phyloP scores from a whole-genome alignment of 2,329 filamentous ascomycete genomes.

The Huntiella omanensis region DNA sequence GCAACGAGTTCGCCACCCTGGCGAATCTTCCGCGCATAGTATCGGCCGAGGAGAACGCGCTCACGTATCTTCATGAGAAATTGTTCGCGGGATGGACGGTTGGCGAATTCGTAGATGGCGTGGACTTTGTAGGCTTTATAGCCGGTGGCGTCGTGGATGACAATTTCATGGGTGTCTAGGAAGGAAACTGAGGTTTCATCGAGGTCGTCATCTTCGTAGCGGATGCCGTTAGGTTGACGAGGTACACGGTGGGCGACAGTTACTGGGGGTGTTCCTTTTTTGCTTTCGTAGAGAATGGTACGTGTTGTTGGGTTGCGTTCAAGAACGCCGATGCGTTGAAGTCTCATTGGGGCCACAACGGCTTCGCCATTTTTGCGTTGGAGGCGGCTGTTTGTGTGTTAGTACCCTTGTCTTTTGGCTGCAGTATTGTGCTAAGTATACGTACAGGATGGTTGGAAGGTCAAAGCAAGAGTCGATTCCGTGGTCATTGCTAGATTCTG shows the following conservation, averaged over 20 bases:
- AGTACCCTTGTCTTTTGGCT: background rate
- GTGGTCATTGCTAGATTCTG: slow-evolving; percentile 8
- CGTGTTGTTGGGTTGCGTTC: slow-evolving; percentile 5
- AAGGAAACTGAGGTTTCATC: slow-evolving; percentile 8
- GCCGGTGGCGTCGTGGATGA: slow-evolving; percentile 5
- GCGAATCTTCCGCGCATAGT: slow-evolving; percentile 7
- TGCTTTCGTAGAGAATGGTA: slow-evolving; percentile 8
- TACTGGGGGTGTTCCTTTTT: slow-evolving; percentile 2
- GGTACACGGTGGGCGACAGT: slow-evolving; percentile 8
- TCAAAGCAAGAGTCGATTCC: slow-evolving; percentile 9
- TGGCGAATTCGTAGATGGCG: slow-evolving; percentile 8
- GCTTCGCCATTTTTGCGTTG: slow-evolving; percentile 6
- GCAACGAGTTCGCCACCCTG: slow-evolving; percentile 3
- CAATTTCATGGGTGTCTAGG: slow-evolving; percentile 8
- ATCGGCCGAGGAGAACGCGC: slow-evolving; percentile 5
- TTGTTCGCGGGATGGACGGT: slow-evolving; percentile 6
- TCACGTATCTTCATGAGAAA: slow-evolving; percentile 11
- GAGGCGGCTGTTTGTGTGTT: slow-evolving; percentile 1
- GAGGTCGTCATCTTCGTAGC: slow-evolving; percentile 9
- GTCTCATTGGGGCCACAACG: slow-evolving; percentile 3
- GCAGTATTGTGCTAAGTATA: background rate
- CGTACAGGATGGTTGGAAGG: slow-evolving; percentile 8
- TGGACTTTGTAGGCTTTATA: slow-evolving; percentile 9
- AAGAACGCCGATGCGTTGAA: slow-evolving; percentile 6
- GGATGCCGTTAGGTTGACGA: slow-evolving; percentile 5